Percentiles rank a stretch among this genome's conserved stretches.
These are phyloP conservation scores for Sarocladium brachiariae DNA, from an alignment of 2,329 filamentous ascomycete genomes.

Conservation along the genomic window DNA sequence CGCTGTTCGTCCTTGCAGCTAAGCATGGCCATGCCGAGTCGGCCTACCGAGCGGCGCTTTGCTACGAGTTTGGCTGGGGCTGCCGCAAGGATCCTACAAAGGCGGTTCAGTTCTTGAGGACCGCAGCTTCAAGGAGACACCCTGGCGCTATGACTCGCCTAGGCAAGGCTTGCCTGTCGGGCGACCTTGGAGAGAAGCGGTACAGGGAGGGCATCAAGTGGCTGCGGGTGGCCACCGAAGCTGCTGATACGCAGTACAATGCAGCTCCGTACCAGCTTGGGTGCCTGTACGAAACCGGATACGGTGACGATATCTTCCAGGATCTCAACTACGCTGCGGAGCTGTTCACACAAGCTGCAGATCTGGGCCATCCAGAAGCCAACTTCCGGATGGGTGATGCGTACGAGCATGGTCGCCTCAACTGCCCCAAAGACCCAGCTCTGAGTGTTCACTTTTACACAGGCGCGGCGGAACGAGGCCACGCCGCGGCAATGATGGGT, in stretches of 20 bases:
- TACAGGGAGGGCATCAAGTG: conserved; percentile 93
- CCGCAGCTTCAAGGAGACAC: conserved; percentile 86
- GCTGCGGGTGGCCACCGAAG: conserved; percentile 88
- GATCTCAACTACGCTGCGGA: conserved; percentile 89
- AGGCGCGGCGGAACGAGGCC: conserved; percentile 75
- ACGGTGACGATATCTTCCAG: conserved; percentile 86
- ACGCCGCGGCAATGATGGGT: conserved; percentile 92
- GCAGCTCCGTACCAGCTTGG: conserved; percentile 87
- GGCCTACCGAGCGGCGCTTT: conserved; percentile 84
- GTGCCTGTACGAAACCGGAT: conserved; percentile 84
- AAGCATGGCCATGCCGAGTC: conserved; percentile 98
- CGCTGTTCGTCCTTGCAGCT: conserved; percentile 84
- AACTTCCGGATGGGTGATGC: conserved; percentile 88
- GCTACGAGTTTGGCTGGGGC: conserved; percentile 98
- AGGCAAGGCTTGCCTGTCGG: conserved; percentile 81
- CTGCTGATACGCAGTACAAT: conserved; percentile 88
- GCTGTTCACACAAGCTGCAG: conserved; percentile 88
- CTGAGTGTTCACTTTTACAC: conserved; percentile 98
- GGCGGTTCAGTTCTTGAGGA: conserved; percentile 87
- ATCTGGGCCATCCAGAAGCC: conserved; percentile 81
- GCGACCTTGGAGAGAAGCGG: conserved; percentile 79
- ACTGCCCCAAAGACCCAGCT: conserved; percentile 83
- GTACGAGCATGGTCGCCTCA: conserved; percentile 85
- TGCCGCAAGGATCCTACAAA: conserved; percentile 84
- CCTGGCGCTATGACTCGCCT: conserved; percentile 91